Evolutionary conservation across 2,329 filamentous ascomycete genomes (phyloP), one percentile per base, ranked within the genome.

Genomic region (Dissoconium aciculare): DNA sequence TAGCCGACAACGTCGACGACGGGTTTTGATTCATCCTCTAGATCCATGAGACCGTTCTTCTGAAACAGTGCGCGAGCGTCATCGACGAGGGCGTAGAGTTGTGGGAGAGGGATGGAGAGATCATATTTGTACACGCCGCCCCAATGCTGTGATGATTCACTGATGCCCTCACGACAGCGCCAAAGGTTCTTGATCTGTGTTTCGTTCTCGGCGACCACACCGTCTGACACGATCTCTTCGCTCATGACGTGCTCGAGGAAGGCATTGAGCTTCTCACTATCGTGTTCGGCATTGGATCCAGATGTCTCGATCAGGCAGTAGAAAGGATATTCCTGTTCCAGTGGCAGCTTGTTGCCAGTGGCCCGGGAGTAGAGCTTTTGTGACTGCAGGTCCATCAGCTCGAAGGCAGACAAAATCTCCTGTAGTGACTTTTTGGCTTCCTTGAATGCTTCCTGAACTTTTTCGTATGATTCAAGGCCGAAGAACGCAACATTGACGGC

Each of bases 61-160:
- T 68, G 66, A 42, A 98, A 67, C 31, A 75, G 74, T 31, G 71
- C 72, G 40, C 78, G 70, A 13, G 76, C 78, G 45, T 95, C 89
- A 42, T 89, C 80, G 16, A 98, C 89, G 16, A 98, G 66, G 44
- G 71, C 64, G 60, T 98, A 98, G 48, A 98, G 72, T 43, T 93
- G 77, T 9, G 70, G 59, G 15, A 98, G 67, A 2, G 89, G 89
- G 42, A 98, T 93, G 5, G 89, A 95, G 17, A 98, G 67, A 51
- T 98, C 89, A 55, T 98, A 98, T 62, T 98, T 98, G 69, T 98
- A 98, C 5, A 89, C 85, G 26, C 85, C 89, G 35, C 89, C 91
- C 59, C 79, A 83, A 55, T 94, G 84, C 39, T 81, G 81, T 15
- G 91, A 64, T 27, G 77, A 75, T 60, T 98, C 89, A 0, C 85